Percentiles rank a stretch among this genome's conserved stretches.
Conservation (phyloP, 805 yeast genomes). For the Yarrowia keelungensis region DNA sequence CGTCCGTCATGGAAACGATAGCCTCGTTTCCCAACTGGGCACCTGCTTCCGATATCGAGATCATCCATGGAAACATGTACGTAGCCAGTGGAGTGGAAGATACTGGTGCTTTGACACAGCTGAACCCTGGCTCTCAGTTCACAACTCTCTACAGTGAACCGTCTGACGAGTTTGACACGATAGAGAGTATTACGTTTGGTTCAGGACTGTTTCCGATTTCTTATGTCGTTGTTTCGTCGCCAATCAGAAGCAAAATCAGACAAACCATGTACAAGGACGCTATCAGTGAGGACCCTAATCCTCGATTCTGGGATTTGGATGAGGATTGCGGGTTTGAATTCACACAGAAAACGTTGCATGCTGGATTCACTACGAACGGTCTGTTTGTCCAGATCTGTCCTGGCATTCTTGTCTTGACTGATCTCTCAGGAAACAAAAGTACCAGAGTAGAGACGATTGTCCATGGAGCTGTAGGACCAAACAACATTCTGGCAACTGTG, state of each 20-base stretch:
- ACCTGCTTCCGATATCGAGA: constrained; percentile 33
- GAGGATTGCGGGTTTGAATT: constrained; percentile 35
- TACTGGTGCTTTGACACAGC: constrained; percentile 13
- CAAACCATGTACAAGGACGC: constrained; percentile 33
- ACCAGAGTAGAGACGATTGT: neutral
- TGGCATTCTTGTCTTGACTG: neutral
- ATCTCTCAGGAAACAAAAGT: neutral
- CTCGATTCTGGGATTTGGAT: constrained; percentile 30
- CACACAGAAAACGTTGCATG: constrained; percentile 1
- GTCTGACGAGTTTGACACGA: constrained; percentile 16
- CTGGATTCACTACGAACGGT: constrained; percentile 12
- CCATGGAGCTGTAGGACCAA: constrained; percentile 2
- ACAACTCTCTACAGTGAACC: constrained; percentile 17
- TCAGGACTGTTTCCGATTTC: constrained; percentile 21
- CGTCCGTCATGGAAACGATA: constrained; percentile 16
- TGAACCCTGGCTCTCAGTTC: constrained; percentile 7
- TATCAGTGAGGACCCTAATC: constrained; percentile 25
- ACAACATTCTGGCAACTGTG: constrained; percentile 6
- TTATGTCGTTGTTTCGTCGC: constrained; percentile 21
- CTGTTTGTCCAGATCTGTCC: constrained; percentile 23
- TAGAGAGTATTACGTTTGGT: constrained; percentile 13
- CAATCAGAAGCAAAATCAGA: constrained; percentile 29
- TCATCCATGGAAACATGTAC: constrained; percentile 16
- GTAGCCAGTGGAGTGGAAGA: constrained; percentile 29
- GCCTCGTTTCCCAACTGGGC: constrained; percentile 36